Evolutionary conservation across 2,329 filamentous ascomycete genomes (phyloP), one percentile per base, ranked within the genome.

Genomic region (Alternaria ventricosa): DNA sequence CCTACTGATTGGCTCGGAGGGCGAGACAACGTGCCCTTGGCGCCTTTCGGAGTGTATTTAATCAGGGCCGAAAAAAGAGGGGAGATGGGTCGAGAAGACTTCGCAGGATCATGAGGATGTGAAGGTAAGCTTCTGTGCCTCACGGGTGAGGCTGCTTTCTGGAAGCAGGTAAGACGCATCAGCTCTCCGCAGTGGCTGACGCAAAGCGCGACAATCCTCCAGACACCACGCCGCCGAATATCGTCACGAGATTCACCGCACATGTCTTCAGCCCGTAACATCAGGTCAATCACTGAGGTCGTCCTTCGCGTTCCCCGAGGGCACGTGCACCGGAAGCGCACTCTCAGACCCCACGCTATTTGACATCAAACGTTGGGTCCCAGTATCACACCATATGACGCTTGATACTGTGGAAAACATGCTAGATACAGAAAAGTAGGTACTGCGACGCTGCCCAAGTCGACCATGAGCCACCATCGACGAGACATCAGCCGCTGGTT

Each of bases 51-150:
- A 8, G 30, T 33, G 20, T n/a, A 28, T 36, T 27, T 23, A 41
- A 41, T 11, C 25, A 33, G 11, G 18, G 41, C 44, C 36, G 20
- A 55, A 25, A 30, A 28, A 57, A 44, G 10, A 33, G 55, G 44
- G 44, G 30, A 41, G 13, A 12, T 30, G 27, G 23, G 23, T n/a
- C 6, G 36, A 10, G 41, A 50, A n/a, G 23, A 30, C 30, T 41
- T 15, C 23, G 33, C 13, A 11, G n/a, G 18, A 18, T n/a, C 44
- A 45, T 25, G 22, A 60, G 30, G 33, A 53, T 43, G 33, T 59
- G 25, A 28, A 45, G 56, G 55, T 59, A 60, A 57, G 51, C 27
- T 36, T 64, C 53, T 46, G 49, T 56, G 55, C 62, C 57, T 60
- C 56, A 43, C 54, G 60, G 58, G 50, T 62, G 59, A 54, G 55